These are phyloP conservation scores for Melocanna baccifera DNA, from an alignment of 176 grass and related monocot genomes.

Conservation along the genomic window DNA sequence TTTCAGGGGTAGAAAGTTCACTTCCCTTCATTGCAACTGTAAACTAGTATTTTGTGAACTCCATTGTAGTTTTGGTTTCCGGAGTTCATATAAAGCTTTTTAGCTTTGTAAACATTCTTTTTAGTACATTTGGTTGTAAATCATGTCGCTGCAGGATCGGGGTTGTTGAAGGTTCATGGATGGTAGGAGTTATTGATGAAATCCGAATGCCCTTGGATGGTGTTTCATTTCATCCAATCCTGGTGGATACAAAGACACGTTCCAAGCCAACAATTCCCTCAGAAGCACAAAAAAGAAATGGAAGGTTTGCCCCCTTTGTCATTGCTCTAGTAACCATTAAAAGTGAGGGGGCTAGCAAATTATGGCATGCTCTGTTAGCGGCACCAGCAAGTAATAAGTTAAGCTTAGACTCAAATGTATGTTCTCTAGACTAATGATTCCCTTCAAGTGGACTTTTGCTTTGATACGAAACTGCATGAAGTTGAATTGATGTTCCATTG, in stretches of 20 bases:
- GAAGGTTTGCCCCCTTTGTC: constrained; percentile 46
- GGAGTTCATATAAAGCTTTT: not conserved
- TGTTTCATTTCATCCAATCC: constrained; percentile 43
- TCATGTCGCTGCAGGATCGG: constrained; percentile 51
- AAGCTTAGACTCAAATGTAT: not conserved
- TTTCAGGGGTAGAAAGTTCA: not conserved
- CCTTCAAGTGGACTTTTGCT: not conserved
- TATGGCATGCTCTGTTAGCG: too few relatives aligned
- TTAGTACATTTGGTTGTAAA: not conserved
- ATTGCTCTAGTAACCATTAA: not conserved
- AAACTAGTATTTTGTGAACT: constrained; percentile 3
- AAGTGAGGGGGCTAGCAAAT: not conserved
- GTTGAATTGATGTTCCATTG: not conserved
- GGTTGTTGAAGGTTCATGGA: constrained; percentile 65
- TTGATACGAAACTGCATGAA: not conserved
- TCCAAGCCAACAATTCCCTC: constrained; percentile 45
- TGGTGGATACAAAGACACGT: constrained; percentile 89
- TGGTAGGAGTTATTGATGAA: constrained; percentile 93
- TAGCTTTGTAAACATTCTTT: not conserved
- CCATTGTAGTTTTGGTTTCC: not conserved
- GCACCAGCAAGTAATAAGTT: not conserved
- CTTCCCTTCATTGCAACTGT: not conserved
- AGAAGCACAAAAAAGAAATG: constrained; percentile 91
- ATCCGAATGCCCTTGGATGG: constrained; percentile 48
- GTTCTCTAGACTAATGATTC: not conserved